Conservation (phyloP, 345 rosid genomes). For the Populus pruinosa region DNA sequence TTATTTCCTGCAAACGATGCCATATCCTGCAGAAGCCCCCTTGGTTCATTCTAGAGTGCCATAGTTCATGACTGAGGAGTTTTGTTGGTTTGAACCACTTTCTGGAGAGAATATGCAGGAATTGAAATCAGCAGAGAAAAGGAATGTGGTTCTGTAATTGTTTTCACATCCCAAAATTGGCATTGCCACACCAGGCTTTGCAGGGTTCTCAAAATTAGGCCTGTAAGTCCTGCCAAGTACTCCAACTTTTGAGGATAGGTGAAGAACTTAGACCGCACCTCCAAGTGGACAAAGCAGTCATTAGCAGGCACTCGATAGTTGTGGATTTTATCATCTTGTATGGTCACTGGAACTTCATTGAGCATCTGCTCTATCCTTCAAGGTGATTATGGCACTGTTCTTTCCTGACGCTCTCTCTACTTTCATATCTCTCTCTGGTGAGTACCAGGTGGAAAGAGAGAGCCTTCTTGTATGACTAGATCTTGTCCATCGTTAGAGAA, state of each 20-base stretch:
- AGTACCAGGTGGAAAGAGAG: slow-evolving; percentile 48
- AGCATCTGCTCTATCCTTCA: slow-evolving; percentile 47
- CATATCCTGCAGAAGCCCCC: slow-evolving; percentile 42
- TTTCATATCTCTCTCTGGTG: slow-evolving; percentile 40
- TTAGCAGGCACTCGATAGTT: slow-evolving; percentile 53
- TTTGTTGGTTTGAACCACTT: slow-evolving; percentile 1
- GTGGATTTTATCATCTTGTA: slow-evolving; percentile 62
- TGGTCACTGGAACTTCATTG: slow-evolving; percentile 63
- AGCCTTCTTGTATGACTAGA: slow-evolving; percentile 41
- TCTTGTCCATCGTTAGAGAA: slow-evolving; percentile 52
- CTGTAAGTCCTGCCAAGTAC: slow-evolving; percentile 61
- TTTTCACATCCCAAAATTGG: slow-evolving; percentile 56
- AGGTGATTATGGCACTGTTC: slow-evolving; percentile 47
- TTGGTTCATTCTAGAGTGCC: slow-evolving; percentile 46
- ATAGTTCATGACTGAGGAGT: slow-evolving; percentile 21
- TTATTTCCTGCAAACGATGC: slow-evolving; percentile 55
- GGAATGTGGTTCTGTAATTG: slow-evolving; percentile 49
- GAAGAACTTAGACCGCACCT: slow-evolving; percentile 58
- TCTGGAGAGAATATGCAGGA: slow-evolving; percentile 40
- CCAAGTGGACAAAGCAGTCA: slow-evolving; percentile 65
- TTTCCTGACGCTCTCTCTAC: slow-evolving; percentile 52
- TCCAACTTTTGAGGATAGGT: slow-evolving; percentile 57
- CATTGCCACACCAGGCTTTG: slow-evolving; percentile 65
- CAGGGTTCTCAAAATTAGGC: slow-evolving; percentile 63
- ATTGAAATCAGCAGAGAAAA: slow-evolving; percentile 39